These are phyloP conservation scores for Rhamnella rubrinervis DNA, from an alignment of 331 rosid species.

Conservation along the genomic window DNA sequence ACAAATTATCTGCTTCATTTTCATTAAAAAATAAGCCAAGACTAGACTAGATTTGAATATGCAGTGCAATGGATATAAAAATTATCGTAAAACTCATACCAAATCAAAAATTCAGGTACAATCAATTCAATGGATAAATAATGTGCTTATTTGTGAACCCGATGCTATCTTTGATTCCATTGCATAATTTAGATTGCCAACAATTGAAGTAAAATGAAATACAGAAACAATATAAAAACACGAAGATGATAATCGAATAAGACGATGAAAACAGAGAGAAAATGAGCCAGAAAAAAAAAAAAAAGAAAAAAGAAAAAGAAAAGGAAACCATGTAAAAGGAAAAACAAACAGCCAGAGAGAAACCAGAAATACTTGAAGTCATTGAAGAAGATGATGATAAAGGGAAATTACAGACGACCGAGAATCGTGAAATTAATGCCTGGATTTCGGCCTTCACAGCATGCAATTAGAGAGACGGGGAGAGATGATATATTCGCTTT, in stretches of 20 bases:
- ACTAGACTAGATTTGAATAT: not conserved
- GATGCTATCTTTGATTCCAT: no score
- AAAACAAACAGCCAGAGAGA: no score
- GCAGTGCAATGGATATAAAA: not conserved
- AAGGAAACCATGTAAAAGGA: not conserved
- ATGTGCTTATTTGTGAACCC: no score
- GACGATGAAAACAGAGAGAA: no score
- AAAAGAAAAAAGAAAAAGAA: no score
- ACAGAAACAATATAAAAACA: no score
- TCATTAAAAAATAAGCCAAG: not conserved
- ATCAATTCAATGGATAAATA: no score
- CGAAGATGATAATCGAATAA: no score
- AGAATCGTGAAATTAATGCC: not conserved
- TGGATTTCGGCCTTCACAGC: not conserved
- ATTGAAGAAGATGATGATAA: slow-evolving; percentile 3
- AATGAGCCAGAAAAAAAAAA: not conserved
- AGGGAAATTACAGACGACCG: slow-evolving; percentile 29
- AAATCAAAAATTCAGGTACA: not conserved
- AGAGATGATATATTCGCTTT: not conserved
- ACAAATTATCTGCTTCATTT: not conserved
- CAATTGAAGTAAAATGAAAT: no score
- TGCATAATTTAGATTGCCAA: no score
- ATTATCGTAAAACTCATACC: not conserved
- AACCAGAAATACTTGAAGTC: no score
- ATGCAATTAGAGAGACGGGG: not conserved